Evolutionary conservation across 768 basidiomycete species (phyloP).

Genomic region (Boletus rubropictus): DNA sequence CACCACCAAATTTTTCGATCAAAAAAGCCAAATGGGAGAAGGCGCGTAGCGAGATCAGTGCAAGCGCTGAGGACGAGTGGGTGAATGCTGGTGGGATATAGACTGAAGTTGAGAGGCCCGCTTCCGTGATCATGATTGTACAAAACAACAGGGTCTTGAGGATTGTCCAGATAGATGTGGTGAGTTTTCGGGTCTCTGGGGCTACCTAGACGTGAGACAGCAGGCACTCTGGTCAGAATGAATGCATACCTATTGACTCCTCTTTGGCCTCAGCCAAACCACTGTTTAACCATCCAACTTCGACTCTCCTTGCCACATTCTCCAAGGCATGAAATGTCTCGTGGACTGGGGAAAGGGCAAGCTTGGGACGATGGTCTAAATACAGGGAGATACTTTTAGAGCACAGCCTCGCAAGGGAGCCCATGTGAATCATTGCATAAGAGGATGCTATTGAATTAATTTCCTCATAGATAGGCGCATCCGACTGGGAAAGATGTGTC

Average conservation of each 20-base stretch:
- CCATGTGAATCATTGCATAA: constrained; percentile 34
- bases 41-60: constrained; percentile 48
- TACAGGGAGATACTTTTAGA: constrained; percentile 30
- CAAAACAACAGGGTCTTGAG: constrained; percentile 77
- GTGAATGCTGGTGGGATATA: constrained; percentile 42
- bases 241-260: constrained; percentile 31
- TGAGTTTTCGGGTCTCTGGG: constrained; percentile 39
- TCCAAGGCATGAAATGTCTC: constrained; percentile 27
- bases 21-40: constrained; percentile 71
- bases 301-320: constrained; percentile 39
- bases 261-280: constrained; percentile 26
- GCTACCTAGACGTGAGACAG: constrained; percentile 28
- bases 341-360: constrained; percentile 24
- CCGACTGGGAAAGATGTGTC: constrained; percentile 19
- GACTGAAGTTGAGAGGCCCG: constrained; percentile 49
- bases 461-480: constrained; percentile 32
- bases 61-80: constrained; percentile 42
- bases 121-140: constrained; percentile 62
- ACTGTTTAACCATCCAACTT: constrained; percentile 44
- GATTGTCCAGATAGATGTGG: constrained; percentile 55
- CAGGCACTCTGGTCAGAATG: constrained; percentile 15
- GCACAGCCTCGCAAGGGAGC: constrained; percentile 37
- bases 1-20: constrained; percentile 73
- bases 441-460: constrained; percentile 33
- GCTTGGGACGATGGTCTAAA: constrained; percentile 31